These are phyloP conservation scores for Malassezia obtusa DNA, from an alignment of 1,284 basidiomycete genomes.

Conservation along the genomic window DNA sequence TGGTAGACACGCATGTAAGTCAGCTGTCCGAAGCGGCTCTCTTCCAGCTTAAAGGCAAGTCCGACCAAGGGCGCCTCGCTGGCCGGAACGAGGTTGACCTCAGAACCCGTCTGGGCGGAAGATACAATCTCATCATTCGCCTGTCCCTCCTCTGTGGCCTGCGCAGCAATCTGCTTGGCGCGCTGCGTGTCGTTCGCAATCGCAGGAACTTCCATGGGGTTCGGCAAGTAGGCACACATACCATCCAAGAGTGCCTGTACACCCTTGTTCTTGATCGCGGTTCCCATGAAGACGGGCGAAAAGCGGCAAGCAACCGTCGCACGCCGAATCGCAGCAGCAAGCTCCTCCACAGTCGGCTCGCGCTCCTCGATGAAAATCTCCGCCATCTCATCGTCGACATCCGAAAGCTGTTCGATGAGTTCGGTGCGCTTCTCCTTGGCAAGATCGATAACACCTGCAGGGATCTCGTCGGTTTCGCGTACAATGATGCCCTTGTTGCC, in stretches of 20 bases:
- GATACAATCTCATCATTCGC: conserved; percentile 25
- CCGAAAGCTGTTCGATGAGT: conserved; percentile 87
- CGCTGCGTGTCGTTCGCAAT: conserved; percentile 72
- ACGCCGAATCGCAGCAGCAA: conserved; percentile 74
- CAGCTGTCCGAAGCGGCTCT: conserved; percentile 91
- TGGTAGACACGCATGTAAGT: conserved; percentile 99
- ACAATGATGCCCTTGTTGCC: conserved; percentile 82
- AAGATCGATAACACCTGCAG: conserved; percentile 56
- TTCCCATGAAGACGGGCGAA: conserved; percentile 92
- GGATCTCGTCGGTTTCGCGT: conserved; percentile 80
- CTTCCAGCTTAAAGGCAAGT: conserved; percentile 96
- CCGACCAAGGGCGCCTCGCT: conserved; percentile 74
- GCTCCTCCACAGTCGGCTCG: conserved; percentile 53
- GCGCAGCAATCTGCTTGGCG: conserved; percentile 50
- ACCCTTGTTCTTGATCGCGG: conserved; percentile 93
- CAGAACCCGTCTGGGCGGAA: conserved; percentile 28
- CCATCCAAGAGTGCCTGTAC: conserved; percentile 92
- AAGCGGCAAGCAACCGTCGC: conserved; percentile 81
- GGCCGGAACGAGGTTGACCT: conserved; percentile 36
- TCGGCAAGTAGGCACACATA: conserved; percentile 87
- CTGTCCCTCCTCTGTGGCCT: conserved; percentile 29
- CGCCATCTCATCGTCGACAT: conserved; percentile 87
- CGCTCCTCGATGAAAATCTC: conserved; percentile 74
- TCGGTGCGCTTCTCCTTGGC: conserved; percentile 54
- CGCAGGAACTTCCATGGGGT: conserved; percentile 69